Evolutionary conservation across 768 basidiomycete genomes (phyloP), one percentile per base, ranked within the genome.

Genomic region (Trametes maxima): DNA sequence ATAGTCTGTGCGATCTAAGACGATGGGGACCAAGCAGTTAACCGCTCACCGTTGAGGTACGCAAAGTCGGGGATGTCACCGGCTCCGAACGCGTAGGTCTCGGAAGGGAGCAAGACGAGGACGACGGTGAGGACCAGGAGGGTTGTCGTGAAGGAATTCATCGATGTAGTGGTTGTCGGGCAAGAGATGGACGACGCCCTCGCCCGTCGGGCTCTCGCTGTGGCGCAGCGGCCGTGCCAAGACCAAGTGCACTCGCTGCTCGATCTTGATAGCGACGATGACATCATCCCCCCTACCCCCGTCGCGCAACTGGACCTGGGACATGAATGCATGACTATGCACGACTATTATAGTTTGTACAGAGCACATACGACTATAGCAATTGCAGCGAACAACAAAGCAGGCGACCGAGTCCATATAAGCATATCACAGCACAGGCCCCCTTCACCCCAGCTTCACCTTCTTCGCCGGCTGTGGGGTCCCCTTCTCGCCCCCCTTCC

Each of bases 21-120:
- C 22, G 59, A 40, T 54, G 22, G 51, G 13, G 13, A 43, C 47
- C 50, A 11, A 40, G 51, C 22, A n/a, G 28, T 33, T 58, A 49
- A 49, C 46, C 21, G 72, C 76, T 56, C 54, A 85, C 85, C 80
- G 57, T 85, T 81, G 17, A 87, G 78, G 73, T 85, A 89, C 21
- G 87, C 81, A 65, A 86, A 89, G 66, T 85, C 84, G 33, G 89
- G 87, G 63, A 89, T 89, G 66, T 88, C 86, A 56, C 88, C 87
- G 60, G 85, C 84, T 40, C 82, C 84, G 67, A 86, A 86, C 17
- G 83, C 83, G 62, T 77, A 74, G 2, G 79, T 76, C 54, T 77
- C 73, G 5, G 75, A 67, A 22, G 82, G 79, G 24, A 84, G 72
- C 44, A 84, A 68, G 28, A 80, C 71, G 12, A 75, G 63, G 8